phyloP scores from a whole-genome alignment of 176 grass and related monocot genomes.

The Raddia distichophylla region DNA sequence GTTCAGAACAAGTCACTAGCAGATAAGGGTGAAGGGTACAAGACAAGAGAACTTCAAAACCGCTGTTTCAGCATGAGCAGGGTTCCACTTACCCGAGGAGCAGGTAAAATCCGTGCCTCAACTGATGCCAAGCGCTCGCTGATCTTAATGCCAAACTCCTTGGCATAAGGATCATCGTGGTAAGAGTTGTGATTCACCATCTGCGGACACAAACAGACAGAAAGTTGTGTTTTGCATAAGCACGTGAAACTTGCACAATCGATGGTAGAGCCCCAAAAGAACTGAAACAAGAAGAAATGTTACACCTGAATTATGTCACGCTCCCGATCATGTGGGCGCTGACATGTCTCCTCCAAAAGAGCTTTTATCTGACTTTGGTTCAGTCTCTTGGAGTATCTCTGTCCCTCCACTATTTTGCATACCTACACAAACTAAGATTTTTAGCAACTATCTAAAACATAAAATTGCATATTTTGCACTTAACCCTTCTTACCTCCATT shows the following conservation, averaged over 20 bases:
- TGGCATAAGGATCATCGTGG: constrained; percentile 82
- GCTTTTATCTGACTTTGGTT: constrained; percentile 91
- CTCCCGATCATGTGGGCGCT: constrained; percentile 75
- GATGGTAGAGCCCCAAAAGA: not conserved
- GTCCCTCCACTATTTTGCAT: constrained; percentile 95
- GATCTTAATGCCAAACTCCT: constrained; percentile 95
- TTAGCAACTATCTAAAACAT: not conserved
- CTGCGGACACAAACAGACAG: constrained; percentile 44
- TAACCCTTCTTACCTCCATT: constrained; percentile 76
- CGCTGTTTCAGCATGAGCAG: constrained; percentile 22
- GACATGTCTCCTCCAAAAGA: constrained; percentile 83
- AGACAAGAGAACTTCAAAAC: constrained; percentile 10
- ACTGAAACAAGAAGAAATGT: not conserved
- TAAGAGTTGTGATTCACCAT: constrained; percentile 89
- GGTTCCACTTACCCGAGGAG: constrained; percentile 72
- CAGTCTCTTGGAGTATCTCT: constrained; percentile 87
- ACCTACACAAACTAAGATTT: constrained; percentile 53
- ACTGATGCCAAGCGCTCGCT: constrained; percentile 79
- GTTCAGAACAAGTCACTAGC: not conserved
- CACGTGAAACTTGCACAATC: constrained; percentile 14
- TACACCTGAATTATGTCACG: constrained; percentile 78
- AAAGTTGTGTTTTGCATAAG: constrained; percentile 14
- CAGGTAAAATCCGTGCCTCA: constrained; percentile 89
- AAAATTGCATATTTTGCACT: not conserved
- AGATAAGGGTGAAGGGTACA: not conserved